A percentile compares a stretch with the other conserved stretches of the same genome.
Conservation (phyloP, 2,329 filamentous ascomycete species). For the Trichoderma sp. region DNA sequence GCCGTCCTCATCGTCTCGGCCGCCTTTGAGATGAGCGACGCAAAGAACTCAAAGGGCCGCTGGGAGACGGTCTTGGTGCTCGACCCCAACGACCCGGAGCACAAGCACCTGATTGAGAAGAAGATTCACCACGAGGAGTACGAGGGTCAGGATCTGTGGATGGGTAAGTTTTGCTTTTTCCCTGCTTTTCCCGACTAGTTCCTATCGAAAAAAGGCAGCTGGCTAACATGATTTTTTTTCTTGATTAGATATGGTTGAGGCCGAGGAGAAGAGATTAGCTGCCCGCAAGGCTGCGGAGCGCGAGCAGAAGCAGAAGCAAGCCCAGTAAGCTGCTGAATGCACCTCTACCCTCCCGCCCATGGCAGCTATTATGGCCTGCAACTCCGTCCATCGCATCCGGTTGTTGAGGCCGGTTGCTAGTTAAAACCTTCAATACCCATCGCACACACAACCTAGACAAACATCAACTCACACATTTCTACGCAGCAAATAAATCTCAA, state of each 20-base stretch:
- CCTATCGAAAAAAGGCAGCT: background rate
- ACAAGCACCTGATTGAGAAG: constrained; percentile 84
- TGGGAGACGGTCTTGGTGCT: constrained; percentile 85
- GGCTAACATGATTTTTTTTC: constrained; percentile 26
- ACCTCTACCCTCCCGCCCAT: constrained; percentile 12
- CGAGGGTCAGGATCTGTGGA: constrained; percentile 91
- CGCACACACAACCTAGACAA: background rate
- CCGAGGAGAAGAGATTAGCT: constrained; percentile 67
- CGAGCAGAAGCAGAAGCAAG: constrained; percentile 27
- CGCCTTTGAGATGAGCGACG: constrained; percentile 78
- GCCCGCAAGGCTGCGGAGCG: constrained; percentile 41
- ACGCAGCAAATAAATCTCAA: background rate
- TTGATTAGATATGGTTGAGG: constrained; percentile 78
- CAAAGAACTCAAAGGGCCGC: constrained; percentile 71
- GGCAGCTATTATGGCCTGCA: constrained; percentile 12
- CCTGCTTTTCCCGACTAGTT: no score
- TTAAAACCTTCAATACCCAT: background rate
- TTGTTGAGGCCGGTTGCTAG: background rate
- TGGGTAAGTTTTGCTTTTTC: constrained; percentile 55
- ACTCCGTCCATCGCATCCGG: constrained; percentile 16
- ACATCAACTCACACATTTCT: constrained; percentile 14
- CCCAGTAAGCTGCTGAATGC: constrained; percentile 25
- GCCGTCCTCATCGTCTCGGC: constrained; percentile 81
- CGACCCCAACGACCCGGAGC: constrained; percentile 79
- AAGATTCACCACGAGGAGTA: constrained; percentile 85